Conservation (phyloP, 495 filamentous ascomycete genomes). For the Paragyromitra xinjiangensis region DNA sequence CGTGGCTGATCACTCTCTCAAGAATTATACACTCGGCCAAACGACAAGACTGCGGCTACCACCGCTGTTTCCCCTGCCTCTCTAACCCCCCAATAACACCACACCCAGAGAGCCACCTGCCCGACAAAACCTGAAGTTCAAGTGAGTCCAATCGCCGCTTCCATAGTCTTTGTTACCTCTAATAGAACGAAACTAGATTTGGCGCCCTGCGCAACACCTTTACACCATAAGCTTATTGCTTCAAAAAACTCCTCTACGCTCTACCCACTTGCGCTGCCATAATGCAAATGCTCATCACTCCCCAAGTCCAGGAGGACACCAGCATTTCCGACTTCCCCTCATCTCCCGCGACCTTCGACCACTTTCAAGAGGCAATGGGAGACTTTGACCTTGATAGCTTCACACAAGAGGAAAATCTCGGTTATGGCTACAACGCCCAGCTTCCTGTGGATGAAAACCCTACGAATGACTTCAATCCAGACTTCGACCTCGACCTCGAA, state of each 20-base stretch:
- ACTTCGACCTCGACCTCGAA: not conserved
- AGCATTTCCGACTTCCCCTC: not conserved
- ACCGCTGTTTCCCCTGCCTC: constrained; percentile 34
- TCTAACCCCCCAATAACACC: constrained; percentile 19
- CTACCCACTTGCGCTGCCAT: not conserved
- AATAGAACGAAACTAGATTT: constrained; percentile 1
- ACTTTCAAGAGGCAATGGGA: not conserved
- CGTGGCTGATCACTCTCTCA: constrained; percentile 14
- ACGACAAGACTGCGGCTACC: constrained; percentile 30
- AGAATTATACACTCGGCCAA: constrained; percentile 13
- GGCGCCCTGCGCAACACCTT: not conserved
- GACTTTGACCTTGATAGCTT: not conserved
- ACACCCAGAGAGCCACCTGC: not conserved
- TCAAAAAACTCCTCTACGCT: not conserved
- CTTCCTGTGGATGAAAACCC: not conserved
- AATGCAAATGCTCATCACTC: not conserved
- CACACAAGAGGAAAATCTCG: not conserved
- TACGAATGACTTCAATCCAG: not conserved
- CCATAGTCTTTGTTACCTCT: not conserved
- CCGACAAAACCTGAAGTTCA: not conserved
- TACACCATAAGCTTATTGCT: not conserved
- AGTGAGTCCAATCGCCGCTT: not conserved
- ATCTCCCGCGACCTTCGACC: not conserved
- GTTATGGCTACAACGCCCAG: not conserved
- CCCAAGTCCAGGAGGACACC: not conserved